Evolutionary conservation across 2,329 filamentous ascomycete genomes (phyloP).

Genomic region (Fusarium aywerte): DNA sequence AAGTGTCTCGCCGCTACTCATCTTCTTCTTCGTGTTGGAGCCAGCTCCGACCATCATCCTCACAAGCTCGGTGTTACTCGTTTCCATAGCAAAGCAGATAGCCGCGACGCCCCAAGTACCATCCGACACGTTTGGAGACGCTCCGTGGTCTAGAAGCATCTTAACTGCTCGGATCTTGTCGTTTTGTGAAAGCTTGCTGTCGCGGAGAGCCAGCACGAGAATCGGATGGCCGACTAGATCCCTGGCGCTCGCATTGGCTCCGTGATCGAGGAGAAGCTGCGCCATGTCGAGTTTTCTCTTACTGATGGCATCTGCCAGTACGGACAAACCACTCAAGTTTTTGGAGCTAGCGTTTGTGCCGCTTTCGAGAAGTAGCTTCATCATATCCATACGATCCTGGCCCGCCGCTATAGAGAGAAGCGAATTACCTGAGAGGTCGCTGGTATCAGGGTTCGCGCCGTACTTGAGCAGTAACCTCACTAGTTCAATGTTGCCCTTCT

Average conservation of each 20-base stretch:
- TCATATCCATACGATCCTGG: constrained; percentile 47
- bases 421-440: constrained; percentile 47
- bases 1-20: constrained; percentile 47
- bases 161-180: constrained; percentile 46
- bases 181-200: constrained; percentile 39
- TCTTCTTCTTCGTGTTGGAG: constrained; percentile 43
- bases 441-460: constrained; percentile 52
- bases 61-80: constrained; percentile 41
- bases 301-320: constrained; percentile 50
- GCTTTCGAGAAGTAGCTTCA: constrained; percentile 49
- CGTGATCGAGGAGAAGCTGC: constrained; percentile 48
- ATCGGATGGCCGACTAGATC: constrained; percentile 49
- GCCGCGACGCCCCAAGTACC: constrained; percentile 34
- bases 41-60: constrained; percentile 47
- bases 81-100: constrained; percentile 45
- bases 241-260: constrained; percentile 49
- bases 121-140: constrained; percentile 47
- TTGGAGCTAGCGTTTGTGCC: constrained; percentile 49
- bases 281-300: constrained; percentile 49
- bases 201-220: constrained; percentile 48
- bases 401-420: constrained; percentile 47
- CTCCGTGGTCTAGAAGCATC: constrained; percentile 51
- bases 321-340: constrained; percentile 47
- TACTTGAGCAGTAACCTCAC: constrained; percentile 47
- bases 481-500: constrained; percentile 45